Evolutionary conservation across 495 filamentous ascomycete genomes (phyloP).

Genomic region (Tuber indicum): DNA sequence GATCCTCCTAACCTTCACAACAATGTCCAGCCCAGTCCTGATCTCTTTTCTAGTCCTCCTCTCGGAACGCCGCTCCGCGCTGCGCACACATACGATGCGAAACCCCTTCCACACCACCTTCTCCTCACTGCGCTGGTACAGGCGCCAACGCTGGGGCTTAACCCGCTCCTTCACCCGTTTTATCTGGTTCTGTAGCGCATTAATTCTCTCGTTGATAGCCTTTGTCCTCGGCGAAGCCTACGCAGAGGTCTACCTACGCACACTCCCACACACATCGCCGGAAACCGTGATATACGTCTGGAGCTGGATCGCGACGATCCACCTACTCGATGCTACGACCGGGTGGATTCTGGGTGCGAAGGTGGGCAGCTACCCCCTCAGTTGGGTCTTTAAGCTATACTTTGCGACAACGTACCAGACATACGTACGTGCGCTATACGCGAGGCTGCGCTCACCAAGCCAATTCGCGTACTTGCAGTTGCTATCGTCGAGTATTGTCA

Average conservation of each 20-base stretch:
- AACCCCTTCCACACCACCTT: slow-evolving; percentile 1
- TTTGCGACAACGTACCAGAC: slow-evolving; percentile 63
- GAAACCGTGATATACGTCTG: slow-evolving; percentile 62
- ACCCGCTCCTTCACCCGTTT: slow-evolving; percentile 52
- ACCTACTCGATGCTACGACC: slow-evolving; percentile 54
- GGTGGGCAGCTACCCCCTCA: slow-evolving; percentile 58
- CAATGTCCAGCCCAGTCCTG: slow-evolving; percentile 57
- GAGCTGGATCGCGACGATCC: slow-evolving; percentile 58
- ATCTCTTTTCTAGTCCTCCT: slow-evolving; percentile 56
- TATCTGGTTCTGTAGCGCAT: slow-evolving; percentile 59
- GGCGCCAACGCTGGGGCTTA: slow-evolving; percentile 17
- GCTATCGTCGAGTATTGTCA: slow-evolving; percentile 54
- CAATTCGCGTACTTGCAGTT: slow-evolving; percentile 58
- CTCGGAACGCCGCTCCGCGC: slow-evolving; percentile 49
- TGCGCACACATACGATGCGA: slow-evolving; percentile 30
- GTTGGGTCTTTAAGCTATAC: slow-evolving; percentile 61
- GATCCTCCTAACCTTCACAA: slow-evolving; percentile 59
- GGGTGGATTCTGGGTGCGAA: slow-evolving; percentile 59
- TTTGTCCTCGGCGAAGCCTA: slow-evolving; percentile 62
- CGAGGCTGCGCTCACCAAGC: slow-evolving; percentile 53
- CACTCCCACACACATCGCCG: slow-evolving; percentile 56
- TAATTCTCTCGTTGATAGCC: slow-evolving; percentile 55
- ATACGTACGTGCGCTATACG: slow-evolving; percentile 62
- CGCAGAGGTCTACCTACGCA: slow-evolving; percentile 59
- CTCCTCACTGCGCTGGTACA: slow-evolving; percentile 2